These are phyloP conservation scores for Parsonsia alboflavescens DNA, from an alignment of 257 asterid genomes.

Conservation along the genomic window DNA sequence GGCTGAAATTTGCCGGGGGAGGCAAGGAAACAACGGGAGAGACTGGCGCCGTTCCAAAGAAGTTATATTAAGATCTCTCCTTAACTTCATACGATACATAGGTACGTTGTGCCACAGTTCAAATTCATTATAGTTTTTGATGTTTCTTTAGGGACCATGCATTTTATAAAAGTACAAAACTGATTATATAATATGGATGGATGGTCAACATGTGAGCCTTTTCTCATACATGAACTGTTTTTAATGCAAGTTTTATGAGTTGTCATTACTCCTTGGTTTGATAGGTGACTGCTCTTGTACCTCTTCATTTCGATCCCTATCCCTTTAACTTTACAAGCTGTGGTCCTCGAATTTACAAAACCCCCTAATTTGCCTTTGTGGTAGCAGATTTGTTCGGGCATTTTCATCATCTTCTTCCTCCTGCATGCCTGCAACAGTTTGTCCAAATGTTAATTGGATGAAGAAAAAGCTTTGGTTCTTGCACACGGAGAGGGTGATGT, in stretches of 20 bases:
- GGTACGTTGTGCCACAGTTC: background rate
- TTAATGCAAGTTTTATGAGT: constrained; percentile 5
- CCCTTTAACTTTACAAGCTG: background rate
- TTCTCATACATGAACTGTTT: background rate
- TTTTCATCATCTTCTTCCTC: no score
- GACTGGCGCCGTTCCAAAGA: background rate
- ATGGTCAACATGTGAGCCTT: background rate
- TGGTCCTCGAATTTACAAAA: background rate
- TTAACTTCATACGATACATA: background rate
- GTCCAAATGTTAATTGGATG: no score
- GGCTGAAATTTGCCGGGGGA: background rate
- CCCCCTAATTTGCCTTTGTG: no score
- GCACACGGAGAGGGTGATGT: no score
- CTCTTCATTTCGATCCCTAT: background rate
- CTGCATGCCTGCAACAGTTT: no score
- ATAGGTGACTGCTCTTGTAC: background rate
- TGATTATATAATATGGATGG: background rate
- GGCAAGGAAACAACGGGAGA: background rate
- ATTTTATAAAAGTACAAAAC: background rate
- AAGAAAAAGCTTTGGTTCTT: no score
- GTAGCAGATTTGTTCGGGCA: no score
- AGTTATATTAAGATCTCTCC: background rate
- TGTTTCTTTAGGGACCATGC: constrained; percentile 4
- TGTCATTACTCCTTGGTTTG: constrained; percentile 7
- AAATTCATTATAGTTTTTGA: background rate